These are phyloP conservation scores for Durotheca rogersii DNA, from an alignment of 495 filamentous ascomycete genomes.

Conservation along the genomic window DNA sequence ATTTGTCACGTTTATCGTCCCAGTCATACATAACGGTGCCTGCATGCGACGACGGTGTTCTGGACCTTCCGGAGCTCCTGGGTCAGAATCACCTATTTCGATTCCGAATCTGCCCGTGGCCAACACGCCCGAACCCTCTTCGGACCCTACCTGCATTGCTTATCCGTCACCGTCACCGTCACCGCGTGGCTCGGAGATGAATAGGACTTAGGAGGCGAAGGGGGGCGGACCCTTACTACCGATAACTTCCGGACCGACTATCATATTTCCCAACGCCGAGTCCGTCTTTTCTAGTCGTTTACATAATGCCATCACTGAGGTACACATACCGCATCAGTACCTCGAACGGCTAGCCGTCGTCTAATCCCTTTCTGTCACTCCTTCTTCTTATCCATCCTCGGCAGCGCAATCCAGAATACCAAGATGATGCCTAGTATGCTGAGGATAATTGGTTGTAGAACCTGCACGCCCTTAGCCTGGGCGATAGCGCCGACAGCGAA, in stretches of 20 bases:
- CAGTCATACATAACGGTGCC: background rate
- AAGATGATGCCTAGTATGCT: slow-evolving; percentile 62
- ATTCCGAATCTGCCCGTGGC: background rate
- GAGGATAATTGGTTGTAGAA: slow-evolving; percentile 75
- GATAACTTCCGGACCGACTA: too few relatives aligned
- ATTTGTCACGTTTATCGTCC: background rate
- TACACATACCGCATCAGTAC: too few relatives aligned
- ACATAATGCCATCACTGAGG: too few relatives aligned
- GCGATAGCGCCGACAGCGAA: slow-evolving; percentile 86
- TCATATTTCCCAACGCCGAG: too few relatives aligned
- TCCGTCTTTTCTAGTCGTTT: too few relatives aligned
- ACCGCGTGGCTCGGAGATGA: too few relatives aligned
- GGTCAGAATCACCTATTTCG: background rate
- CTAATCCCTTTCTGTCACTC: too few relatives aligned
- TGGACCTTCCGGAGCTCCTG: slow-evolving; percentile 1
- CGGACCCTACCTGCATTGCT: slow-evolving; percentile 6
- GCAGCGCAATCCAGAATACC: slow-evolving; percentile 52
- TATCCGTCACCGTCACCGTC: too few relatives aligned
- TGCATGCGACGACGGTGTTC: background rate
- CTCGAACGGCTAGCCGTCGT: too few relatives aligned
- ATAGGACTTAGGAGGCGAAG: too few relatives aligned
- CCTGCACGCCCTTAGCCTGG: slow-evolving; percentile 73
- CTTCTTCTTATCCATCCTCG: slow-evolving; percentile 29
- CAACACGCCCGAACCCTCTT: slow-evolving; percentile 9
- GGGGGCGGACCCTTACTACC: too few relatives aligned